phyloP scores from a whole-genome alignment of 2,329 filamentous ascomycete species.

The Blastomyces silverae region DNA sequence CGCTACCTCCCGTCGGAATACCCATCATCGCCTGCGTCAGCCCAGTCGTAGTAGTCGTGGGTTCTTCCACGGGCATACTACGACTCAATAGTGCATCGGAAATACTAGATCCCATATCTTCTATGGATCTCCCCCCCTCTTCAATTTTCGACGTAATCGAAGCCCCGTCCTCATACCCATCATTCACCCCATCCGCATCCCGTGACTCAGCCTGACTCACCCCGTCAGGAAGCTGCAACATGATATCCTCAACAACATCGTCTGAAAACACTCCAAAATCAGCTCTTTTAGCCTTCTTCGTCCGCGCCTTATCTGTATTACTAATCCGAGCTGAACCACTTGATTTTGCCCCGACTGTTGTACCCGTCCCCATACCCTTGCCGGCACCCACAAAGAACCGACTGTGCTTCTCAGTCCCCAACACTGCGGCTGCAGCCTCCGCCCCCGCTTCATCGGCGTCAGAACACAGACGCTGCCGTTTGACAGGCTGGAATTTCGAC shows the following conservation, averaged over 20 bases:
- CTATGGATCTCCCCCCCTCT: not conserved
- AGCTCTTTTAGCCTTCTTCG: slow-evolving; percentile 40
- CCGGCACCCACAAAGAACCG: slow-evolving; percentile 40
- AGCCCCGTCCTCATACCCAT: not conserved
- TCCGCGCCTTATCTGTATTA: slow-evolving; percentile 26
- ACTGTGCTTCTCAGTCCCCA: slow-evolving; percentile 35
- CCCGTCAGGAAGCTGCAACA: slow-evolving; percentile 41
- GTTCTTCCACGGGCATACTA: not conserved
- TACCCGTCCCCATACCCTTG: slow-evolving; percentile 10
- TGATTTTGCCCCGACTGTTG: slow-evolving; percentile 34
- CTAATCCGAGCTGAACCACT: slow-evolving; percentile 25
- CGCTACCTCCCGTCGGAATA: not conserved
- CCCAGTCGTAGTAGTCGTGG: not conserved
- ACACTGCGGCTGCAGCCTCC: slow-evolving; percentile 25
- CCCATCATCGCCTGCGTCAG: slow-evolving; percentile 7
- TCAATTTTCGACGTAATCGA: not conserved
- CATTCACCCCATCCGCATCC: not conserved
- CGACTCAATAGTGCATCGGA: not conserved
- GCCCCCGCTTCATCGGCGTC: slow-evolving; percentile 36
- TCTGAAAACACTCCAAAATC: slow-evolving; percentile 49
- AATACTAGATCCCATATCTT: not conserved
- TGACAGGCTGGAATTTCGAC: slow-evolving; percentile 44
- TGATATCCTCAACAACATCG: slow-evolving; percentile 47
- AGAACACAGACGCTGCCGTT: slow-evolving; percentile 48
- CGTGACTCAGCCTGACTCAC: slow-evolving; percentile 5